Conservation (phyloP, 768 basidiomycete genomes). For the Piloderma croceum region DNA sequence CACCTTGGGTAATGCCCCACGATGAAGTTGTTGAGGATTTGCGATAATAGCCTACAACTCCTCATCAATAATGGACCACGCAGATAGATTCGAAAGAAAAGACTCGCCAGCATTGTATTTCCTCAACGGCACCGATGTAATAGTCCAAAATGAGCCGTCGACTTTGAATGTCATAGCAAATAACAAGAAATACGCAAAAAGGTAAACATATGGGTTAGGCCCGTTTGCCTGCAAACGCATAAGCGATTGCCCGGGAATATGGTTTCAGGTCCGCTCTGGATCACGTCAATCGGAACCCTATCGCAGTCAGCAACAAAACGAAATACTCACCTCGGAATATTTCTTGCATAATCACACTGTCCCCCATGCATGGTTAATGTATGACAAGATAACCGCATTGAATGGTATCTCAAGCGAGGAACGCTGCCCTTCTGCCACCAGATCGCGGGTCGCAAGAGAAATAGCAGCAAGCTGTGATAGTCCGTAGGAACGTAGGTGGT, state of each 20-base stretch:
- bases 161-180: slow-evolving; percentile 72
- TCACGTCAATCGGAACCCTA: not conserved
- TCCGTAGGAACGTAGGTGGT: slow-evolving; percentile 52
- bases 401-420: slow-evolving; percentile 62
- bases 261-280: slow-evolving; percentile 57
- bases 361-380: slow-evolving; percentile 84
- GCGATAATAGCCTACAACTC: slow-evolving; percentile 63
- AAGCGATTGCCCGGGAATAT: slow-evolving; percentile 69
- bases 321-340: slow-evolving; percentile 66
- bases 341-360: slow-evolving; percentile 81
- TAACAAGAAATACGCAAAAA: slow-evolving; percentile 74
- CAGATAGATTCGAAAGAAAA: not conserved
- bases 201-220: slow-evolving; percentile 82
- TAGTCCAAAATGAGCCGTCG: slow-evolving; percentile 73
- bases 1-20: slow-evolving; percentile 78
- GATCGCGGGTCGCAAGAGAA: slow-evolving; percentile 75
- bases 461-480: slow-evolving; percentile 75
- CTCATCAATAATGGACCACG: slow-evolving; percentile 1
- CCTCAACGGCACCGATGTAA: slow-evolving; percentile 71
- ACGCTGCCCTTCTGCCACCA: slow-evolving; percentile 96
- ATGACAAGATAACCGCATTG: slow-evolving; percentile 83
- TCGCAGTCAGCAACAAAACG: not conserved
- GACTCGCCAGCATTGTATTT: slow-evolving; percentile 76
- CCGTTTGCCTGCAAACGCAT: slow-evolving; percentile 84
- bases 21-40: slow-evolving; percentile 71